Evolutionary conservation across 1,139 yeast species (phyloP), one percentile per base, ranked within the genome.

Genomic region (Pichia sp.): DNA sequence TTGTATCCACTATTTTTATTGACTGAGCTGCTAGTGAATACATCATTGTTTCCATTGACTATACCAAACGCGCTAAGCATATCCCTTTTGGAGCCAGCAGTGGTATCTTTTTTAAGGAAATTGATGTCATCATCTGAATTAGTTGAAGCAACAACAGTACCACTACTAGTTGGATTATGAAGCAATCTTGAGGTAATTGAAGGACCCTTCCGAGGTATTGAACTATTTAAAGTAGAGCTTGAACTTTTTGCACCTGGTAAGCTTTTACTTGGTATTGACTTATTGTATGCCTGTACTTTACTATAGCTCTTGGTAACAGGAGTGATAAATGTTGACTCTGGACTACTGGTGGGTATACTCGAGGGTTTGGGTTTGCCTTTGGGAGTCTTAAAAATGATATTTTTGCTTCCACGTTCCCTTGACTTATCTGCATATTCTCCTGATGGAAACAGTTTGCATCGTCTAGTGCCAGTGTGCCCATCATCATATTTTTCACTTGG

Each of bases 351-450:
- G 8, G 53, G 8, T 11, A 52, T 52, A 10, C 23, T 16, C 10
- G 54, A 29, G 8, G 45, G 30, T 44, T 51, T 52, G 2, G 36
- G 8, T 26, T 54, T 54, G 4, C 54, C 41, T 16, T 40, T 50
- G 11, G 64, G 64, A 1, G 64, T 61, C 52, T 61, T 61, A 32
- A 61, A 61, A 8, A 59, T 45, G 11, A 42, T 38, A 42, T 42
- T 42, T 19, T 42, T 42, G 16, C 42, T 16, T 5, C 26, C 29
- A 16, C 45, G 36, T 8, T 47, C 49, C 15, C 44, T 48, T 15
- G 49, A 10, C 41, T 48, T 41, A 29, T 30, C 51, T 31, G 13
- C n/a, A 36, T 29, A 43, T 8, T 50, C 53, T 16, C 32, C 38
- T 8, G 44, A 7, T 5, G 41, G n/a, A 13, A 38, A 38, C 15